Percentiles rank a stretch among this genome's conserved stretches.
Conservation (phyloP, 768 basidiomycete genomes). For the Lentinula guzmanii region DNA sequence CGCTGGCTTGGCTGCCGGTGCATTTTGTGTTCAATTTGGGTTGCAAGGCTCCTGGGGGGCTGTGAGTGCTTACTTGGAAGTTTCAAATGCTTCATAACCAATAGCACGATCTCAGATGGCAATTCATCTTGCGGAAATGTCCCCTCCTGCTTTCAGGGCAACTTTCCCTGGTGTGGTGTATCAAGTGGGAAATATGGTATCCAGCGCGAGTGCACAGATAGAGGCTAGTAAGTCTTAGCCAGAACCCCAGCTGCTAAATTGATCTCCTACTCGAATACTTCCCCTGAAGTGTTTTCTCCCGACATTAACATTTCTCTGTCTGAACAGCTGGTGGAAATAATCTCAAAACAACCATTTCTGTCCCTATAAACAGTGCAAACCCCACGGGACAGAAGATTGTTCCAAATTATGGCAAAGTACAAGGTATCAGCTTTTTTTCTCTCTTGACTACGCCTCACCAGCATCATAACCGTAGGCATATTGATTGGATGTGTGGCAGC, state of each 20-base stretch:
- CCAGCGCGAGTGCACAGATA: conserved; percentile 54
- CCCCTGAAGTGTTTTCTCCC: conserved; percentile 8
- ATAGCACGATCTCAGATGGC: conserved; percentile 35
- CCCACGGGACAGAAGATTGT: conserved; percentile 14
- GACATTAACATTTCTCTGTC: neutral
- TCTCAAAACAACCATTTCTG: conserved; percentile 24
- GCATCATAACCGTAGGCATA: conserved; percentile 42
- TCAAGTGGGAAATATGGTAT: conserved; percentile 58
- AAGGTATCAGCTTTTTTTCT: neutral
- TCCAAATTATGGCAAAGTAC: conserved; percentile 37
- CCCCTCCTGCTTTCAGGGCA: conserved; percentile 67
- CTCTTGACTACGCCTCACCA: no score
- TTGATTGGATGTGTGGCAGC: conserved; percentile 78
- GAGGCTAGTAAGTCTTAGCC: conserved; percentile 32
- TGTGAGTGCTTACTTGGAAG: conserved; percentile 25
- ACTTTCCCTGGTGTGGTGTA: conserved; percentile 66
- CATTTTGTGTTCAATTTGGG: conserved; percentile 65
- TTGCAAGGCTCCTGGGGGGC: conserved; percentile 73
- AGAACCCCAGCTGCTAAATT: no score
- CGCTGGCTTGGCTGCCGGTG: conserved; percentile 54
- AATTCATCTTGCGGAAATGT: conserved; percentile 60
- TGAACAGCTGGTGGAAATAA: conserved; percentile 29
- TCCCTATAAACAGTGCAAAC: conserved; percentile 16
- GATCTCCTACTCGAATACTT: no score
- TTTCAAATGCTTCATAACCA: neutral